Percentiles rank a stretch among this genome's conserved stretches.
Evolutionary conservation across 257 asterid genomes (phyloP).

Genomic region (Solanum ahanhuiri): DNA sequence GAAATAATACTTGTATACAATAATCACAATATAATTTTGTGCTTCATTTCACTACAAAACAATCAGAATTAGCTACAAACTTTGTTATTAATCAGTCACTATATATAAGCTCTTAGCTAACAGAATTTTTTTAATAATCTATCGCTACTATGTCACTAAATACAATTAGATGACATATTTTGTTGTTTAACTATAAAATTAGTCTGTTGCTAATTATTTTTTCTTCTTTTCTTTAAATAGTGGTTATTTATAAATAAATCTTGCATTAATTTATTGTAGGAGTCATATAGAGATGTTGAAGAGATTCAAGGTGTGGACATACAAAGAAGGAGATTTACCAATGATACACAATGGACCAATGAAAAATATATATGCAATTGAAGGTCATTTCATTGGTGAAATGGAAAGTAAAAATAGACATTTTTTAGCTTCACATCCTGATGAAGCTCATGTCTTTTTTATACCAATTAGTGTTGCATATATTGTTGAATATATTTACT

Average conservation of each 20-base stretch:
- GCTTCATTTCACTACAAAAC: neutral
- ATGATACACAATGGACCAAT: constrained; percentile 6
- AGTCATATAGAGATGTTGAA: constrained; percentile 10
- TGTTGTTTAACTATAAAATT: neutral
- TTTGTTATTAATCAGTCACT: neutral
- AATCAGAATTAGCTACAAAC: neutral
- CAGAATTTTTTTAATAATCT: neutral
- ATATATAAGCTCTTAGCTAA: neutral
- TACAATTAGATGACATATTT: neutral
- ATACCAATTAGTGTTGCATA: constrained; percentile 8
- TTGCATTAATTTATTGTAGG: neutral
- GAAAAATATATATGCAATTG: constrained; percentile 10
- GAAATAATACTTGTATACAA: neutral
- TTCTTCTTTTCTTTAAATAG: neutral
- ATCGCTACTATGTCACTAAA: neutral
- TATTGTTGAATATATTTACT: neutral
- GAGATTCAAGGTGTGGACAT: constrained; percentile 12
- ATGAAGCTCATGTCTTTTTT: constrained; percentile 10
- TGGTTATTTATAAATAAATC: neutral
- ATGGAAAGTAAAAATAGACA: neutral
- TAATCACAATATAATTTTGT: neutral
- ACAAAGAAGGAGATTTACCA: constrained; percentile 9
- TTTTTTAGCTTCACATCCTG: constrained; percentile 8
- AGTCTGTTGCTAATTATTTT: neutral
- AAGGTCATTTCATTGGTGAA: constrained; percentile 15